Conservation (phyloP, 495 filamentous ascomycete genomes). For the Podospora pseudocomata region DNA sequence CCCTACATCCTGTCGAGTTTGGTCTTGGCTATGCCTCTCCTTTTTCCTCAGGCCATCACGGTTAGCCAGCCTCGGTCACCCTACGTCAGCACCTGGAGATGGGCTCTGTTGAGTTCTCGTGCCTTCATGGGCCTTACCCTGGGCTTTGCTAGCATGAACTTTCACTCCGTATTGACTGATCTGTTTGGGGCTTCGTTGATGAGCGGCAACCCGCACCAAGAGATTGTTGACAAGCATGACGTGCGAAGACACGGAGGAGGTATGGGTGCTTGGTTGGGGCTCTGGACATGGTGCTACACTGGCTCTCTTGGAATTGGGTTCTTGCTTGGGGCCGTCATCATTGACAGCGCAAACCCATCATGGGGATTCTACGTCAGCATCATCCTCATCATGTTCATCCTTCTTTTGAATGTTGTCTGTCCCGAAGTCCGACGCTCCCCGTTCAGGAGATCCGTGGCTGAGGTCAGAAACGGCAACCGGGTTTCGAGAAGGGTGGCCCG, state of each 20-base stretch:
- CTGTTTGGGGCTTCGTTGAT: slow-evolving; percentile 71
- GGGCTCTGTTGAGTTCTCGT: slow-evolving; percentile 59
- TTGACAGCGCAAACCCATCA: slow-evolving; percentile 54
- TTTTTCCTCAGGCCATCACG: slow-evolving; percentile 68
- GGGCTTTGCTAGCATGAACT: slow-evolving; percentile 74
- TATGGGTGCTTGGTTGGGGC: slow-evolving; percentile 71
- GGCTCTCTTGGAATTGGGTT: slow-evolving; percentile 67
- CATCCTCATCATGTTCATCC: slow-evolving; percentile 54
- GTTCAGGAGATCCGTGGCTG: slow-evolving; percentile 61
- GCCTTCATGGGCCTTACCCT: slow-evolving; percentile 61
- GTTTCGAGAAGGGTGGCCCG: slow-evolving; percentile 58
- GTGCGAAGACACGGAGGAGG: slow-evolving; percentile 68
- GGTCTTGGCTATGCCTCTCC: slow-evolving; percentile 63
- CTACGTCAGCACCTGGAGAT: slow-evolving; percentile 51
- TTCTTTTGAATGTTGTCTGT: slow-evolving; percentile 61
- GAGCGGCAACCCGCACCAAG: slow-evolving; percentile 66
- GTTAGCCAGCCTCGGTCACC: slow-evolving; percentile 55
- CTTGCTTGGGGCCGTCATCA: slow-evolving; percentile 61
- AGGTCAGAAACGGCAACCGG: slow-evolving; percentile 53
- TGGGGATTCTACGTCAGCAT: slow-evolving; percentile 75
- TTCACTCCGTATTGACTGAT: slow-evolving; percentile 64
- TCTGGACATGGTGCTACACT: slow-evolving; percentile 72
- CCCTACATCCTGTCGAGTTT: slow-evolving; percentile 65
- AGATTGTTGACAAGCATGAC: slow-evolving; percentile 59
- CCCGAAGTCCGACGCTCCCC: slow-evolving; percentile 63